Conservation (phyloP, 2,329 filamentous ascomycete genomes). For the Emmonsia crescens region DNA sequence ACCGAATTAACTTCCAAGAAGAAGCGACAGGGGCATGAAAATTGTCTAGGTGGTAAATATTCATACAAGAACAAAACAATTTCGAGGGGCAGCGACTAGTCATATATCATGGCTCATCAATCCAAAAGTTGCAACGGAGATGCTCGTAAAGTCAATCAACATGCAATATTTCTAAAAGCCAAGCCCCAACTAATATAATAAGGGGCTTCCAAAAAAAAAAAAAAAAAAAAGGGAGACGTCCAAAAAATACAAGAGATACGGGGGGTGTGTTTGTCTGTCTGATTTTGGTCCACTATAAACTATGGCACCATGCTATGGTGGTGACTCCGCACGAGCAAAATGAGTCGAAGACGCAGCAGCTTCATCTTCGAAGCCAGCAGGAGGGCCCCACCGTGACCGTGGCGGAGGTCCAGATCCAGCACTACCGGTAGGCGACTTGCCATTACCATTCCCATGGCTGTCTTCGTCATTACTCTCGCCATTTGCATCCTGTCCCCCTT, state of each 20-base stretch:
- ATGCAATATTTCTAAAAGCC: not conserved
- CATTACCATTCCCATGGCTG: not conserved
- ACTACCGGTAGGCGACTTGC: not conserved
- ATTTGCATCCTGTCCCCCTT: not conserved
- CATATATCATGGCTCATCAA: not conserved
- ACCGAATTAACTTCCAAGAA: not conserved
- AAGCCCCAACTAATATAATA: no score
- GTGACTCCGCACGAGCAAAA: constrained; percentile 1
- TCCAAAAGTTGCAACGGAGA: not conserved
- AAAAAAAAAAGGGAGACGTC: not conserved
- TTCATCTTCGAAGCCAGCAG: constrained; percentile 1
- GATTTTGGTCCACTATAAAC: not conserved
- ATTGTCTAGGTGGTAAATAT: not conserved
- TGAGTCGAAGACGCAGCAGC: not conserved
- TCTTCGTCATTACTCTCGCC: not conserved
- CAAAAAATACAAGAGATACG: not conserved
- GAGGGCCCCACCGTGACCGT: constrained; percentile 2
- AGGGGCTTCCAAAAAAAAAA: not conserved
- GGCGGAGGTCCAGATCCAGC: not conserved
- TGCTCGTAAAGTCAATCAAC: not conserved
- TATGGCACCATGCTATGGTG: not conserved
- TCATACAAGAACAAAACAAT: not conserved
- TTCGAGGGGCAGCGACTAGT: not conserved
- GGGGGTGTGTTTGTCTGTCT: not conserved
- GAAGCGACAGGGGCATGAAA: not conserved